Evolutionary conservation across 2,329 filamentous ascomycete genomes (phyloP).

Genomic region (Talaromyces sp.): DNA sequence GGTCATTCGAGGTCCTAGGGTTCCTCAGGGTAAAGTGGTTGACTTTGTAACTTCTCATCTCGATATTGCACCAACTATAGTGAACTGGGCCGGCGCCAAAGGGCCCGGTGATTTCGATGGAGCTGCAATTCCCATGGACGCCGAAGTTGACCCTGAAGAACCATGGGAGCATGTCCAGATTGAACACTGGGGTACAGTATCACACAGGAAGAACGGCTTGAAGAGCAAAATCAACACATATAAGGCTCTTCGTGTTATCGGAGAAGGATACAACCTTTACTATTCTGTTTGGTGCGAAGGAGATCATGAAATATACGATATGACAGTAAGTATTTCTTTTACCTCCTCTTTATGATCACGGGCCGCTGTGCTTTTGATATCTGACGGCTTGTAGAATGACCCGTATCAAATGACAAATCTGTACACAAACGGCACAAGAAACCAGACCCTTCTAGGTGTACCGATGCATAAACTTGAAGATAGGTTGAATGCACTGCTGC

Average conservation of each 20-base stretch:
- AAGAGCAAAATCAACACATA: not conserved
- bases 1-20: too few species aligned
- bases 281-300: conserved; percentile 37
- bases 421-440: not conserved
- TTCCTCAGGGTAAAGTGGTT: too few species aligned
- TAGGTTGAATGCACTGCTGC: too few species aligned
- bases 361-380: not conserved
- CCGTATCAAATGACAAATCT: not conserved
- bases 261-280: conserved; percentile 30
- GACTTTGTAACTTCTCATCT: too few species aligned
- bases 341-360: not conserved
- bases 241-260: conserved; percentile 13
- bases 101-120: too few species aligned
- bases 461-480: not conserved
- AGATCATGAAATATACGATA: conserved; percentile 36
- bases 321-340: conserved; percentile 22
- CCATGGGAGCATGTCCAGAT: not conserved
- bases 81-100: too few species aligned
- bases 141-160: too few species aligned
- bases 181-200: not conserved
- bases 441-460: not conserved
- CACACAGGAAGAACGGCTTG: not conserved
- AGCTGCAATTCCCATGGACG: too few species aligned
- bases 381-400: not conserved
- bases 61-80: too few species aligned